These are phyloP conservation scores for Leishmania mexicana DNA, from an alignment of 208 protist species.

Conservation along the genomic window DNA sequence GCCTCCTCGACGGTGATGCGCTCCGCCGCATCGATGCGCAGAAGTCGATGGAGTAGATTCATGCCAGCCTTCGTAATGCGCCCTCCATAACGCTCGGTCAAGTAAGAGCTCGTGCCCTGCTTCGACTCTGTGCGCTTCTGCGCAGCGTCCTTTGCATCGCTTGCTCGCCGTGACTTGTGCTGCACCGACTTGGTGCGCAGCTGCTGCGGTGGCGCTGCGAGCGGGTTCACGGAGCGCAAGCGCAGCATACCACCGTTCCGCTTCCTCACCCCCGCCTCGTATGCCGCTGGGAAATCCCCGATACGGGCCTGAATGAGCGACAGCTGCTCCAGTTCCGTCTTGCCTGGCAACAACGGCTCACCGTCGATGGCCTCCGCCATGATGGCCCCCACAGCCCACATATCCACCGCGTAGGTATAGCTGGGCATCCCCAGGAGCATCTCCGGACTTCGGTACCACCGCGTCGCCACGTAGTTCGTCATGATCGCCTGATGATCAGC, in stretches of 20 bases:
- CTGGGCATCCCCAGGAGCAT: constrained; percentile 85
- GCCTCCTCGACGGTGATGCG: constrained; percentile 76
- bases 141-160: background rate
- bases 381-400: constrained; percentile 92
- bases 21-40: constrained; percentile 45
- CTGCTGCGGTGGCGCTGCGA: constrained; percentile 11
- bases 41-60: constrained; percentile 58
- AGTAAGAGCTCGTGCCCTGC: constrained; percentile 25
- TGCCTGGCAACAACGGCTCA: constrained; percentile 84
- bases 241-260: constrained; percentile 45
- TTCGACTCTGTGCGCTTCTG: constrained; percentile 1
- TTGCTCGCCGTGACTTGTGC: background rate
- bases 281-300: constrained; percentile 53
- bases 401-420: constrained; percentile 85
- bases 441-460: constrained; percentile 94
- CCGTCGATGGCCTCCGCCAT: constrained; percentile 89
- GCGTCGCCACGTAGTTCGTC: constrained; percentile 93
- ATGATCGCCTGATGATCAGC: constrained; percentile 45
- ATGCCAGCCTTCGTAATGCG: constrained; percentile 46
- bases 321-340: constrained; percentile 88
- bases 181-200: background rate
- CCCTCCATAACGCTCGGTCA: constrained; percentile 41
- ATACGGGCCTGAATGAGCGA: constrained; percentile 78
- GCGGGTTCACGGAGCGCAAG: constrained; percentile 18
- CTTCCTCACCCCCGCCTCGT: constrained; percentile 49